A percentile compares a stretch with the other conserved stretches of the same genome.
Evolutionary conservation across 2,329 filamentous ascomycete species (phyloP).

Genomic region (Kalaharituber pfeilii): DNA sequence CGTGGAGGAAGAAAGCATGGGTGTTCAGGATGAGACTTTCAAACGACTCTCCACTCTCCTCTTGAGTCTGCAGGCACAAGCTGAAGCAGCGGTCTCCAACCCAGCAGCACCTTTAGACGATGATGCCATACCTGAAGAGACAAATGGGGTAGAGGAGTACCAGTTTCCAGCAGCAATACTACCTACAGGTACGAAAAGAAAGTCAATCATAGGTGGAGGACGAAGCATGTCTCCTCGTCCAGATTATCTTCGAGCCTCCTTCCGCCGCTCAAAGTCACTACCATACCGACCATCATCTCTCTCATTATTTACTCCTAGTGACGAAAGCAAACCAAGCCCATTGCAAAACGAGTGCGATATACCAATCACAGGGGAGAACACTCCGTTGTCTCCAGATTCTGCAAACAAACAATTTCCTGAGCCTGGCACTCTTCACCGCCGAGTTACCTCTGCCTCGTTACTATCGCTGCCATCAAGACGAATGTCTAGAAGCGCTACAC

Average conservation of each 20-base stretch:
- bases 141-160: not conserved
- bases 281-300: no score
- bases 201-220: not conserved
- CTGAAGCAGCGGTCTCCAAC: constrained; percentile 16
- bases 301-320: no score
- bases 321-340: no score
- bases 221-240: not conserved
- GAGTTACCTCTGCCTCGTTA: constrained; percentile 6
- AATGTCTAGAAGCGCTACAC: constrained; percentile 4
- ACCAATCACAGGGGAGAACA: not conserved
- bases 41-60: constrained; percentile 16
- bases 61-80: constrained; percentile 16
- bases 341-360: no score
- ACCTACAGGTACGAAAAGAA: not conserved
- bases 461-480: constrained; percentile 14
- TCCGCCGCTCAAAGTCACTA: not conserved
- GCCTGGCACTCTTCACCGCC: not conserved
- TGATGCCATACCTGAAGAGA: not conserved
- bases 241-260: not conserved
- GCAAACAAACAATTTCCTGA: not conserved
- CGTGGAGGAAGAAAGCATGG: constrained; percentile 9
- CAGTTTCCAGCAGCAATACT: not conserved
- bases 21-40: constrained; percentile 14
- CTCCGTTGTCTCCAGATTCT: not conserved
- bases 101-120: constrained; percentile 5